Conservation (phyloP, 2,329 filamentous ascomycete genomes). For the Ceratocystis cacaofunesta region DNA sequence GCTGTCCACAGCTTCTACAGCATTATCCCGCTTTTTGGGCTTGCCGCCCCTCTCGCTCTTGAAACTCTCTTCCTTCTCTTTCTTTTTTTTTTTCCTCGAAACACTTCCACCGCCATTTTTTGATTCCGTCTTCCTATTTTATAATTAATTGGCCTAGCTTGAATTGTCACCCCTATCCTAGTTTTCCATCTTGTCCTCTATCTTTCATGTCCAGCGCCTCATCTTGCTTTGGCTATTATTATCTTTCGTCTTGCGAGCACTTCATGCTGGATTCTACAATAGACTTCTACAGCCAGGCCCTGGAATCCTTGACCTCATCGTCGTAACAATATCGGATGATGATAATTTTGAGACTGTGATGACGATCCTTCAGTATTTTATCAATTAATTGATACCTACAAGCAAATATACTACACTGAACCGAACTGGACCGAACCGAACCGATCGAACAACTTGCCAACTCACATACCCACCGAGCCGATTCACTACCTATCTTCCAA, state of each 20-base stretch:
- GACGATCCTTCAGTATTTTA: neutral
- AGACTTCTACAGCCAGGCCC: neutral
- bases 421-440: neutral
- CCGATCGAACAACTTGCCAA: neutral
- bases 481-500: neutral
- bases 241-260: neutral
- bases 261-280: neutral
- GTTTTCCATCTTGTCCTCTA: neutral
- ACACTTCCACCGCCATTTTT: neutral
- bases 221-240: neutral
- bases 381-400: neutral
- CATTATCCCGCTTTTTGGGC: neutral
- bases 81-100: neutral
- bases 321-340: neutral
- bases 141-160: neutral
- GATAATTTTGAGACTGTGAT: neutral
- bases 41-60: neutral
- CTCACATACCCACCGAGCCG: too few species aligned
- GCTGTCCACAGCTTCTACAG: neutral
- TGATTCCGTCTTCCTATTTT: neutral
- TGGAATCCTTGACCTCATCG: neutral
- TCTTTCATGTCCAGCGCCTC: neutral
- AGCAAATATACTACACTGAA: neutral
- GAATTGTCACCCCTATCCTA: slow-evolving; percentile 2
- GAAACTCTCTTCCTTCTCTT: neutral